Percentiles rank a stretch among this genome's conserved stretches.
phyloP scores from a whole-genome alignment of 129 eudicot species.

The Saussurea involucrata region DNA sequence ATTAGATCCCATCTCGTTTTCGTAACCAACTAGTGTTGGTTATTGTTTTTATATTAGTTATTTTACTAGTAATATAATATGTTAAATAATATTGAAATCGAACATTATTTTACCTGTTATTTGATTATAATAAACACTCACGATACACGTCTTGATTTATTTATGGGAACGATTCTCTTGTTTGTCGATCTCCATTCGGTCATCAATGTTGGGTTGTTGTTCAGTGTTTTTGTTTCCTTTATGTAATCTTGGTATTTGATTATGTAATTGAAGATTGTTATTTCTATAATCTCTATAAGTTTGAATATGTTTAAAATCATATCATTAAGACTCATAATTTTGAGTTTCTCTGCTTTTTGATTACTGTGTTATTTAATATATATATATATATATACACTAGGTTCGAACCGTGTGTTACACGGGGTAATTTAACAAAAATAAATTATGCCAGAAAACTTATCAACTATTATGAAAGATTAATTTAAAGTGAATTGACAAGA shows the following conservation, averaged over 20 bases:
- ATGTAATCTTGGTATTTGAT: too few species aligned
- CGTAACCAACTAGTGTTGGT: conserved; percentile 7
- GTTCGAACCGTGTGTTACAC: too few species aligned
- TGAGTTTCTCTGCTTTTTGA: background rate
- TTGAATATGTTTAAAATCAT: background rate
- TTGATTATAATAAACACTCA: background rate
- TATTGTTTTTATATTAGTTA: background rate
- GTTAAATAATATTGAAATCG: background rate
- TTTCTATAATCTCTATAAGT: background rate
- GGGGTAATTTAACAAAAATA: too few species aligned
- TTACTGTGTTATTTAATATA: background rate
- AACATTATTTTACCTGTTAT: background rate
- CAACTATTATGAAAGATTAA: too few species aligned
- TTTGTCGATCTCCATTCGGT: background rate
- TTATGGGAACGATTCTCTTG: background rate
- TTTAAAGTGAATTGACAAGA: too few species aligned
- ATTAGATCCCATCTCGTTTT: conserved; percentile 11
- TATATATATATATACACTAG: too few species aligned
- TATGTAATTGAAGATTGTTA: too few species aligned
- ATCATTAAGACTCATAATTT: background rate
- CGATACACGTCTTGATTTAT: background rate
- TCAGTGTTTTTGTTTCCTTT: background rate
- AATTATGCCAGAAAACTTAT: too few species aligned
- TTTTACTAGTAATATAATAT: background rate
- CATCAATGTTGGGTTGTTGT: too few species aligned